Base-by-base conservation (phyloP, 768 basidiomycete species). In the Symmetrospora coprosmae region DNA sequence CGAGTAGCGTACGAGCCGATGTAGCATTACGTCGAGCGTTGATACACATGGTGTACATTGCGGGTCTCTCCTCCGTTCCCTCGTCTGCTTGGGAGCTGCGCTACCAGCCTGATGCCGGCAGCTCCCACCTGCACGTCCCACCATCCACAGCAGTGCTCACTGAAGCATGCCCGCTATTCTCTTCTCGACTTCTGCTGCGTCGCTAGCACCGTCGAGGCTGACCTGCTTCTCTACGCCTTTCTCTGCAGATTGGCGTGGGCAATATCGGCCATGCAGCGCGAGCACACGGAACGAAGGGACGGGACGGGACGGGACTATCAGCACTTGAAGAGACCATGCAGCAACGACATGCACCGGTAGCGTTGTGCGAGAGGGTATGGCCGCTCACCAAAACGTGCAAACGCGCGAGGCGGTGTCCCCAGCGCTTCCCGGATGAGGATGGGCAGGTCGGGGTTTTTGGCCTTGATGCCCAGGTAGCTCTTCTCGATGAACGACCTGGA, bases 141-240 rank as follows among this genome's bases (percentile, higher is more conserved):
- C 19, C 38, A 39, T 19, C 13, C 14, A 39, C 19, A 19, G 14
- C 38, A 50, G n/a, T n/a, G n/a, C n/a, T 49, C 53, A 49, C 9
- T 46, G 3, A 4, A 64, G 49, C 46, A 64, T 28, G 16, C 30
- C 40, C 27, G 66, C 66, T n/a, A 68, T 68, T 64, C 63, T 66
- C 48, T 50, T 48, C 55, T 67, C 65, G 33, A 67, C 66, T 61
- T 67, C 68, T 25, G 64, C 61, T 14, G 66, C 68, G 19, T 65
- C 63, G 46, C 61, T 30, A 7, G 59, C 60, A 9, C 67, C 68
- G 46, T 66, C 67, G 35, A 69, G 58, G 17, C 41, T 35, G 25
- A 67, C 63, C 43, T 65, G 66, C 63, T 67, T 68, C 63, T 69
- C 68, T 34, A 67, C 53, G 33, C 68, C 68, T 41, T 52, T 51